Evolutionary conservation across 2,329 filamentous ascomycete species (phyloP), one percentile per base, ranked within the genome.

Genomic region (Magnaporthiopsis poae): DNA sequence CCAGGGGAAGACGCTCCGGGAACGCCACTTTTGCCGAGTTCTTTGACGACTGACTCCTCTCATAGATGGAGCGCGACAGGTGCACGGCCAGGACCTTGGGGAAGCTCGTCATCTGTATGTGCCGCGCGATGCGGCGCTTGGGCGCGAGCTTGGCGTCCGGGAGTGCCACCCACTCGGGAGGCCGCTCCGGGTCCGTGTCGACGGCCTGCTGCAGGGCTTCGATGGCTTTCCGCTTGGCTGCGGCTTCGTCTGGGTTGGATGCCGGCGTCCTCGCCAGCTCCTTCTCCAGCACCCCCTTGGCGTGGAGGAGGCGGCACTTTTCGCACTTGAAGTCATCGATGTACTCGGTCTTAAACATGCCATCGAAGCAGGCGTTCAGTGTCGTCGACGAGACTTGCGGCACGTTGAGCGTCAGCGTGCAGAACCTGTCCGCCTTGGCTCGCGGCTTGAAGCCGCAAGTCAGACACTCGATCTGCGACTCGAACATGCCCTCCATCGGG

Each of bases 241-340:
- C 33, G 29, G 35, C 59, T 31, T 35, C 27, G 25, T 52, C 60
- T 15, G 36, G 2, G 13, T 13, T 5, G 36, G 35, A 18, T 1
- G 35, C 56, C 5, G 60, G 36, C 5, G 39, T 36, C 7, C 60
- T 61, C 25, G 79, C 77, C 46, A 89, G 74, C 69, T 92, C 87
- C 8, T 81, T 79, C 69, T 86, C 80, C 69, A 91, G 85, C 64
- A 83, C 77, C 36, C 87, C 81, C 65, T 91, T 79, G 4, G 92
- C 92, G 75, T 96, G 90, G 61, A 91, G 78, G n/a, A 99, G 82
- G 29, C 92, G 87, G 74, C 95, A 99, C 77, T 88, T 90, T 72
- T 97, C 95, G 79, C 95, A 99, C 71, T 91, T 93, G 81, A 96
- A 99, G 75, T 96, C 95, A 69, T 98, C 94, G 70, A 99, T 97